These are phyloP conservation scores for Tillandsia fasciculata DNA, from an alignment of 176 grass and related monocot species.

Conservation along the genomic window DNA sequence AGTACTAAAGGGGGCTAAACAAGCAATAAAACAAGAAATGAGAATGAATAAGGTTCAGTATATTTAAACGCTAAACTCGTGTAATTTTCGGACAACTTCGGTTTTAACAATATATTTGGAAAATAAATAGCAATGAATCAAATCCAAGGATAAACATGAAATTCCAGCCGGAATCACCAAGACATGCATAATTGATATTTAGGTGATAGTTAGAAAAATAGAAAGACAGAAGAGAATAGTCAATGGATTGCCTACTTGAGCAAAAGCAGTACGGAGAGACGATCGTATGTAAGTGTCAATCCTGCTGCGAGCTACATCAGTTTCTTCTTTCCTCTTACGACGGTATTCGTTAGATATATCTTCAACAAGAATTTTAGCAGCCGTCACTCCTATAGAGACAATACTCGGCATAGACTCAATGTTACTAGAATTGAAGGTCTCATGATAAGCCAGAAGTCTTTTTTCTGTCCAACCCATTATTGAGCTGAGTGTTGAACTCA, in stretches of 20 bases:
- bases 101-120: no score
- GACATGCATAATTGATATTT: no score
- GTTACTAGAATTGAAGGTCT: constrained; percentile 80
- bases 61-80: no score
- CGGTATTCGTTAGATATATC: constrained; percentile 98
- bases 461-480: constrained; percentile 97
- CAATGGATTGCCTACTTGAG: constrained; percentile 48
- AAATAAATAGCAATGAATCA: no score
- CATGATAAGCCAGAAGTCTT: constrained; percentile 96
- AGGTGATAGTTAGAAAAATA: no score
- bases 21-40: background rate
- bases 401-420: constrained; percentile 93
- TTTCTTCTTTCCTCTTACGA: constrained; percentile 81
- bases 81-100: no score
- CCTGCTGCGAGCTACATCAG: constrained; percentile 74
- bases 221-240: background rate
- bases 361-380: constrained; percentile 89
- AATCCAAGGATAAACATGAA: no score
- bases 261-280: constrained; percentile 90
- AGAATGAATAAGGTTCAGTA: no score
- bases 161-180: no score
- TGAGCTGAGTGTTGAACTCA: constrained; percentile 82
- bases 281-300: constrained; percentile 91
- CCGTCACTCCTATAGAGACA: constrained; percentile 79
- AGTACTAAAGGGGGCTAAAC: background rate